Conservation (phyloP, 306 rosid genomes). For the Pachyrhizus erosus region DNA sequence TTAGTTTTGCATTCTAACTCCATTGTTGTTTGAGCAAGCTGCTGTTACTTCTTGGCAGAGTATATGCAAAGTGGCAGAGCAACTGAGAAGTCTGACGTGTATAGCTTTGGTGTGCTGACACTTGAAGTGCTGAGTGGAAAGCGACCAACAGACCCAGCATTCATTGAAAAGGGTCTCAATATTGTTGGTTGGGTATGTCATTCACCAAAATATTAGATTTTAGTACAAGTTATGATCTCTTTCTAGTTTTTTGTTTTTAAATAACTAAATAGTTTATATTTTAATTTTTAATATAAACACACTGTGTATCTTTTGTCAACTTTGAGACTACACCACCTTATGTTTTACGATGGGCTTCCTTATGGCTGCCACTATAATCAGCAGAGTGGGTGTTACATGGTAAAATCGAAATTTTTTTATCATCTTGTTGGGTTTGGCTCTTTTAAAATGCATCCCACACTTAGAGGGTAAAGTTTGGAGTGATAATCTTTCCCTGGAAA, state of each 20-base stretch:
- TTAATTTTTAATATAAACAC: conserved; percentile 15
- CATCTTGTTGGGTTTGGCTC: background rate
- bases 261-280: background rate
- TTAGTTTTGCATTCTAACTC: conserved; percentile 13
- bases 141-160: conserved; percentile 96
- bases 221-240: background rate
- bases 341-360: background rate
- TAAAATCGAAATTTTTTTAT: conserved; percentile 23
- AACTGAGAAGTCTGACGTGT: conserved; percentile 93
- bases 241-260: background rate
- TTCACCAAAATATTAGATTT: conserved; percentile 32
- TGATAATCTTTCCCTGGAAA: background rate
- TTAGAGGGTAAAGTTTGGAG: background rate
- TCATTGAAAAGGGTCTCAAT: conserved; percentile 94
- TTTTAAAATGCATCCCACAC: background rate
- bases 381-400: background rate
- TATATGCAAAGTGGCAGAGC: conserved; percentile 99
- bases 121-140: conserved; percentile 96
- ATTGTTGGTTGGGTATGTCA: conserved; percentile 97
- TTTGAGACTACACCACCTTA: background rate
- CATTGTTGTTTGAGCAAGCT: conserved; percentile 40
- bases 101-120: conserved; percentile 93
- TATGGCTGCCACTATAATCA: conserved; percentile 11
- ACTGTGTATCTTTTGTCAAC: conserved; percentile 13
- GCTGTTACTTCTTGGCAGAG: conserved; percentile 61